These are phyloP conservation scores for Lentinula raphanica DNA, from an alignment of 768 basidiomycete species.

Conservation along the genomic window DNA sequence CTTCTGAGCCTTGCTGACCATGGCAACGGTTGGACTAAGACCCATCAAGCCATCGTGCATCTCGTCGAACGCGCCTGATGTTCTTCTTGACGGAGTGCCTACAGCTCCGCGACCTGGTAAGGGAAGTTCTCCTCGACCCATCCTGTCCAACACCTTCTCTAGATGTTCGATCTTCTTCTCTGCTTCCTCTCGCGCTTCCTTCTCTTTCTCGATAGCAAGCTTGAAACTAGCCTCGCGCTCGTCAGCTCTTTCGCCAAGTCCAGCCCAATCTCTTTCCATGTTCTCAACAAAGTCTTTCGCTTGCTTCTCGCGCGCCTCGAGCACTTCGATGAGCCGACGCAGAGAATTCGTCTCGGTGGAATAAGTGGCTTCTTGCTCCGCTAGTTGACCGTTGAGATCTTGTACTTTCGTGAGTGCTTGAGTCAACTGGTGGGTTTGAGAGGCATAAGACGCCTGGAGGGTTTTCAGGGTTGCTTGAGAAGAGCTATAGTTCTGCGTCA, in stretches of 20 bases:
- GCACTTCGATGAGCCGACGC: slow-evolving; percentile 70
- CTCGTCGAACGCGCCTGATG: slow-evolving; percentile 34
- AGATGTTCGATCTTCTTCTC: slow-evolving; percentile 71
- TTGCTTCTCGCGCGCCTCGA: slow-evolving; percentile 86
- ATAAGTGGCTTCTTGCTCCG: slow-evolving; percentile 82
- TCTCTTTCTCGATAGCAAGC: slow-evolving; percentile 72
- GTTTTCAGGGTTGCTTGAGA: slow-evolving; percentile 66
- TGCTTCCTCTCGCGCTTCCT: slow-evolving; percentile 57
- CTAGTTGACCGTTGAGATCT: slow-evolving; percentile 70
- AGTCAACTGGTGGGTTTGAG: slow-evolving; percentile 70
- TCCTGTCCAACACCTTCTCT: slow-evolving; percentile 63
- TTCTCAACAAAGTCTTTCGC: slow-evolving; percentile 76
- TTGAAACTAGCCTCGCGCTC: slow-evolving; percentile 59
- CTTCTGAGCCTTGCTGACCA: slow-evolving; percentile 77
- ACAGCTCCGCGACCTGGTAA: slow-evolving; percentile 44
- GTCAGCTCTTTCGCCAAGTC: slow-evolving; percentile 64
- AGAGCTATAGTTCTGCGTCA: slow-evolving; percentile 62
- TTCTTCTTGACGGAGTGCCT: slow-evolving; percentile 41
- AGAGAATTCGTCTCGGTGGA: slow-evolving; percentile 70
- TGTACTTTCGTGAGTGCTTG: slow-evolving; percentile 73
- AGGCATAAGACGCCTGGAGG: slow-evolving; percentile 64
- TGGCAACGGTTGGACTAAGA: slow-evolving; percentile 82
- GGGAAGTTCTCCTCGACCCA: slow-evolving; percentile 70
- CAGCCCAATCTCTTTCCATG: slow-evolving; percentile 80
- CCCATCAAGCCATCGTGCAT: slow-evolving; percentile 55